Conservation (phyloP, 192 early-diverging fungal genomes). For the Mortierella claussenii region DNA sequence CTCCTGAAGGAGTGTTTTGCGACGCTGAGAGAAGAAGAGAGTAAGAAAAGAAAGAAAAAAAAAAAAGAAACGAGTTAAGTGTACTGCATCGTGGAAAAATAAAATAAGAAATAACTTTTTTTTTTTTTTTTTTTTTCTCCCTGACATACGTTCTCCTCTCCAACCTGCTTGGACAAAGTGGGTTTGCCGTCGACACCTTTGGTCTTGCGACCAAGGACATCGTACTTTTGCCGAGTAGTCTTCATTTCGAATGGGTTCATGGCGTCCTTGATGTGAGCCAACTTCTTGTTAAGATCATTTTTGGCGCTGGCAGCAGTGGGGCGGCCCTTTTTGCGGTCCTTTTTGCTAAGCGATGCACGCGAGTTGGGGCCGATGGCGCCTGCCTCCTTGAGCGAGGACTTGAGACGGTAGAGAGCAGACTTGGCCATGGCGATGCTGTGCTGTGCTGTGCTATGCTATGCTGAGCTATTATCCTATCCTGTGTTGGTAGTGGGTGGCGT, state of each 20-base stretch:
- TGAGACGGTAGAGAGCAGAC: conserved; percentile 88
- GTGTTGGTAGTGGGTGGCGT: no score
- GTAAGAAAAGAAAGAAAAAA: not conserved
- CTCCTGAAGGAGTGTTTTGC: conserved; percentile 86
- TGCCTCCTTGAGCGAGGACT: conserved; percentile 77
- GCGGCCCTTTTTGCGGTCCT: conserved; percentile 66
- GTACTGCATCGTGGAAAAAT: no score
- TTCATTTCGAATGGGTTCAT: conserved; percentile 95
- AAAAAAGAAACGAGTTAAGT: conserved; percentile 3
- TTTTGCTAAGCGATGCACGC: conserved; percentile 69
- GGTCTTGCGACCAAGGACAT: conserved; percentile 83
- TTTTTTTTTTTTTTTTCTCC: no score
- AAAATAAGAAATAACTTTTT: no score
- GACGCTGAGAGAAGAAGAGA: conserved; percentile 61
- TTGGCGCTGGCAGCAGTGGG: conserved; percentile 62
- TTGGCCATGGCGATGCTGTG: no score
- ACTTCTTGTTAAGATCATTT: conserved; percentile 63
- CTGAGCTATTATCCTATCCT: no score
- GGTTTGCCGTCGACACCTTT: conserved; percentile 89
- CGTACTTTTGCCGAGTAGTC: conserved; percentile 81
- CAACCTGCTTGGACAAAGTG: conserved; percentile 79
- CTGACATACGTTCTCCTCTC: conserved; percentile 76
- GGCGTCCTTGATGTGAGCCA: conserved; percentile 49
- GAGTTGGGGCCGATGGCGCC: conserved; percentile 81
- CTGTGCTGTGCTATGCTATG: no score